Evolutionary conservation across 495 filamentous ascomycete genomes (phyloP), one percentile per base, ranked within the genome.

Genomic region (Schizothecium vesticola): DNA sequence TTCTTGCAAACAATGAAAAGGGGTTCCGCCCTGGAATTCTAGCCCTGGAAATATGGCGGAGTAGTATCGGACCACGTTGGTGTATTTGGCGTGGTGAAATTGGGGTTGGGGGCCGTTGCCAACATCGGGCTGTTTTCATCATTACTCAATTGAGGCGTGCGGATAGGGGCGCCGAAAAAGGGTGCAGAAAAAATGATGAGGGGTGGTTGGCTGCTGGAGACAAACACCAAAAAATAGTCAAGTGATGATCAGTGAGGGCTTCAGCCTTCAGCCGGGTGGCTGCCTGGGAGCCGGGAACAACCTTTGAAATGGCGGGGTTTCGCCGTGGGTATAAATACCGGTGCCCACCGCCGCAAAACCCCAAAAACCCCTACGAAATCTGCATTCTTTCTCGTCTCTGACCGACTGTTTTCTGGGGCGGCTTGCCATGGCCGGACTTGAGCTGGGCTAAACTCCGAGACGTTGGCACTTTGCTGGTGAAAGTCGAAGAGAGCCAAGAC

Each of bases 291-390:
- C 59, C 51, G 8, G 23, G 12, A 8, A 25, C 25, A 2, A 7
- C 11, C 31, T 11, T 19, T 63, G 21, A 11, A 59, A 61, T 60
- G 71, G 68, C 61, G 69, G 51, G 64, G 29, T 64, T 67, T 67
- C 70, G 64, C 72, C 29, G 74, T 33, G 64, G 67, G 70, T 76
- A 76, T 76, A 76, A 76, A 73, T 65, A 51, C 43, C 66, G 70
- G 70, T 21, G 12, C 22, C 67, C 60, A 65, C 64, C 57, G 29
- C 68, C 74, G 72, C 72, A 51, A 59, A 63, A 51, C 22, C 51
- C 25, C 66, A 28, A 69, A 65, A 69, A 7, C 36, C 29, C 61
- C 68, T 28, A 66, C 67, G 29, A 65, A 69, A 67, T 43, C 26
- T 36, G 16, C 59, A 56, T 68, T 60, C 63, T 56, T 71, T 74